phyloP scores from a whole-genome alignment of 2,329 filamentous ascomycete genomes.

The Colletotrichum theobromicola region DNA sequence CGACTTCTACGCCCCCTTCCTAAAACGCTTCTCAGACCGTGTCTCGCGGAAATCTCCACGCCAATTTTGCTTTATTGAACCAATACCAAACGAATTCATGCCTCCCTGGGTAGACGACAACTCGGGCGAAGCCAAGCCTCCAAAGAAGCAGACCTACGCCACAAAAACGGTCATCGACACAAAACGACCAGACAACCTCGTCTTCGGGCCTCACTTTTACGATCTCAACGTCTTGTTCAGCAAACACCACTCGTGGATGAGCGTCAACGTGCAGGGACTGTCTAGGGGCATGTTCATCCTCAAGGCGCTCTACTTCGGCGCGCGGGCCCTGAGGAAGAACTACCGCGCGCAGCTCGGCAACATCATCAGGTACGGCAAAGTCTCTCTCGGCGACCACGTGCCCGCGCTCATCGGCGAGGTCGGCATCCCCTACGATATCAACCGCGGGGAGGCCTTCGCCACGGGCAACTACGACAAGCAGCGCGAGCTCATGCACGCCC shows the following conservation, averaged over 20 bases:
- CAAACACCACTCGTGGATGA: slow-evolving; percentile 39
- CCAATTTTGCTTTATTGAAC: slow-evolving; percentile 43
- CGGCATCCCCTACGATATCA: slow-evolving; percentile 46
- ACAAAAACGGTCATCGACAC: slow-evolving; percentile 30
- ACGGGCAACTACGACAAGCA: slow-evolving; percentile 44
- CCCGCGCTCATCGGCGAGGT: slow-evolving; percentile 45
- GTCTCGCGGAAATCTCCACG: slow-evolving; percentile 32
- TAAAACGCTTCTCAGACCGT: slow-evolving; percentile 38
- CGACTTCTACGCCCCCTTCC: slow-evolving; percentile 46
- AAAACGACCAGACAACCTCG: slow-evolving; percentile 35
- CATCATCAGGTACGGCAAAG: slow-evolving; percentile 35
- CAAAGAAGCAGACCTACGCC: slow-evolving; percentile 27
- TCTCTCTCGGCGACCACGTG: slow-evolving; percentile 34
- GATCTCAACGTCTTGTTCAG: slow-evolving; percentile 46
- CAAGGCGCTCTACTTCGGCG: slow-evolving; percentile 44
- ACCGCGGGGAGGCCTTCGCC: slow-evolving; percentile 36
- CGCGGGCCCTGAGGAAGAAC: slow-evolving; percentile 40
- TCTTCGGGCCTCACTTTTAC: slow-evolving; percentile 48
- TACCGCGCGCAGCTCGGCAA: slow-evolving; percentile 42
- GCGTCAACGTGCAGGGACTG: slow-evolving; percentile 45
- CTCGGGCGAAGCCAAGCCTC: not conserved
- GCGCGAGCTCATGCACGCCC: slow-evolving; percentile 42
- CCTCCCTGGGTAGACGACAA: slow-evolving; percentile 36
- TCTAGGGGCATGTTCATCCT: slow-evolving; percentile 44
- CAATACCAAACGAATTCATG: slow-evolving; percentile 46